Conservation (phyloP, 2,329 filamentous ascomycete genomes). For the Huntiella omanensis region DNA sequence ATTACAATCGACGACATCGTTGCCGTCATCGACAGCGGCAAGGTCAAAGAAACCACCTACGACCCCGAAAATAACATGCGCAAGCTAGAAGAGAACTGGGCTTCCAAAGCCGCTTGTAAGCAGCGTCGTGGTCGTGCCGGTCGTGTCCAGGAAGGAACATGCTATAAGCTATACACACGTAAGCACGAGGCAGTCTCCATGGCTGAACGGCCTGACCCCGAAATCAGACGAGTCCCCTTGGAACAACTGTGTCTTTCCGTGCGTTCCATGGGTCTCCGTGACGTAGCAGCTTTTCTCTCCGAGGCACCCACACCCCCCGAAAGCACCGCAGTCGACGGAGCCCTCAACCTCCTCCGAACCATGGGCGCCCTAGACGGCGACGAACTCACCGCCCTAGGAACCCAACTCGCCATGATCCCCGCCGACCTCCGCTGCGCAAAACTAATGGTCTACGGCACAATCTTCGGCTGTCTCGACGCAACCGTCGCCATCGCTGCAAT, state of each 20-base stretch:
- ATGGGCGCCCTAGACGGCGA: conserved; percentile 82
- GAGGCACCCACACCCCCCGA: conserved; percentile 81
- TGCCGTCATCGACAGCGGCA: conserved; percentile 84
- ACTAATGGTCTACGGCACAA: conserved; percentile 83
- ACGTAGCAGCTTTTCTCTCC: conserved; percentile 64
- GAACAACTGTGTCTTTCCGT: conserved; percentile 92
- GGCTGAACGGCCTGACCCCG: conserved; percentile 74
- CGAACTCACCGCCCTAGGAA: conserved; percentile 74
- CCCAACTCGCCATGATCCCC: conserved; percentile 87
- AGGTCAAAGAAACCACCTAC: conserved; percentile 92
- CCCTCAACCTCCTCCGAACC: conserved; percentile 55
- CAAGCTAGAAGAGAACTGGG: conserved; percentile 86
- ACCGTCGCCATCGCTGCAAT: conserved; percentile 81
- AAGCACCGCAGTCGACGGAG: conserved; percentile 66
- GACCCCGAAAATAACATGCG: conserved; percentile 87
- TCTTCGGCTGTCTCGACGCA: conserved; percentile 81
- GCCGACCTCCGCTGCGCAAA: conserved; percentile 86
- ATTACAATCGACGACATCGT: conserved; percentile 98
- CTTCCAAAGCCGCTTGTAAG: conserved; percentile 81
- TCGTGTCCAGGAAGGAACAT: conserved; percentile 74
- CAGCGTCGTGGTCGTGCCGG: conserved; percentile 85
- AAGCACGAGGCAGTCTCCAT: conserved; percentile 64
- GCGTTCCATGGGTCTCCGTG: conserved; percentile 77
- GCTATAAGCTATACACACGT: conserved; percentile 88
- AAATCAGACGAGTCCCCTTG: conserved; percentile 79